These are phyloP conservation scores for Gastrolobium bilobum DNA, from an alignment of 306 rosid species.

Conservation along the genomic window DNA sequence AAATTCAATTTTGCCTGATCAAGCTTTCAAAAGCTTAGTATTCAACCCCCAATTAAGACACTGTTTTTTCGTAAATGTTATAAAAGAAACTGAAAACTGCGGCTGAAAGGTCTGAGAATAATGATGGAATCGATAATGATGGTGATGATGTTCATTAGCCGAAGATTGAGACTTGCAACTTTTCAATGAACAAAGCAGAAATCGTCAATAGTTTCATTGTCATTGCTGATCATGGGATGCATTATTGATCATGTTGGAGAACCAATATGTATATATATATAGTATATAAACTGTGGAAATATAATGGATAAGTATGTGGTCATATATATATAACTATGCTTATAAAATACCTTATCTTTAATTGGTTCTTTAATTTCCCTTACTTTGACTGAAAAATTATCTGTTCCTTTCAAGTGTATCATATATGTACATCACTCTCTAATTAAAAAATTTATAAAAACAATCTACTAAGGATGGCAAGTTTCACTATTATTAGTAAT, in stretches of 20 bases:
- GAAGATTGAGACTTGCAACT: slow-evolving; percentile 16
- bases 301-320: slow-evolving; percentile 34
- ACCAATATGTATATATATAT: background rate
- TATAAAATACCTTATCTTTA: slow-evolving; percentile 12
- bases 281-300: slow-evolving; percentile 24
- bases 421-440: background rate
- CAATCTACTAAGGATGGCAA: background rate
- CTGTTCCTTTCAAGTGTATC: slow-evolving; percentile 36
- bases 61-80: background rate
- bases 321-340: slow-evolving; percentile 25
- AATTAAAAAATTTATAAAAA: background rate
- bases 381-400: slow-evolving; percentile 44
- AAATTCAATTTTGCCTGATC: slow-evolving; percentile 44
- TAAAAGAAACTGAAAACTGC: slow-evolving; percentile 9
- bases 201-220: slow-evolving; percentile 43
- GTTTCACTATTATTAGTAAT: background rate
- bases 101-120: slow-evolving; percentile 41
- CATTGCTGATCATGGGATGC: slow-evolving; percentile 31
- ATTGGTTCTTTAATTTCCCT: slow-evolving; percentile 6
- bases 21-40: slow-evolving; percentile 17
- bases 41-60: slow-evolving; percentile 14
- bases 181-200: slow-evolving; percentile 5
- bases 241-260: background rate
- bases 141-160: slow-evolving; percentile 12
- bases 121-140: slow-evolving; percentile 48